These are phyloP conservation scores for Diospyros kaki DNA, from an alignment of 148 eudicot species.

Conservation along the genomic window DNA sequence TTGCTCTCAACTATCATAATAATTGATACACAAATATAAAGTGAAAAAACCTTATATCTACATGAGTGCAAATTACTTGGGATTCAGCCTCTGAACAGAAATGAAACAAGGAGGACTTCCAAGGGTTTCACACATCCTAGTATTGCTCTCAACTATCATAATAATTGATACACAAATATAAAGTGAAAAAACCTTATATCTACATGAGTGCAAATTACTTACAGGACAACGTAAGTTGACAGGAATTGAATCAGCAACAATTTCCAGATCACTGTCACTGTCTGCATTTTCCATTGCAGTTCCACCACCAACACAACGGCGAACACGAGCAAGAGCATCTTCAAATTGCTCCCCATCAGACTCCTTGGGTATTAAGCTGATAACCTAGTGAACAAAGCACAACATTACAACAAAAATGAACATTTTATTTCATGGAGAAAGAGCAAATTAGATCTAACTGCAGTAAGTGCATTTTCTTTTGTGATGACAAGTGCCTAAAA, in stretches of 20 bases:
- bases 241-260: slow-evolving; percentile 64
- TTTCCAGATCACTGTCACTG: slow-evolving; percentile 81
- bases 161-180: background rate
- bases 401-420: background rate
- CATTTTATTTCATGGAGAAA: background rate
- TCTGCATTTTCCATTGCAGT: slow-evolving; percentile 56
- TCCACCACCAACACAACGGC: slow-evolving; percentile 73
- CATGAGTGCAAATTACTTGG: slow-evolving; percentile 5
- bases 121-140: no score
- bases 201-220: slow-evolving; percentile 27
- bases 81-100: no score
- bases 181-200: background rate
- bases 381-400: slow-evolving; percentile 34
- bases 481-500: background rate
- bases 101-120: no score
- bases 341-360: slow-evolving; percentile 61
- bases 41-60: background rate
- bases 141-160: background rate
- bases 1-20: background rate
- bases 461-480: background rate
- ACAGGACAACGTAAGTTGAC: slow-evolving; percentile 76
- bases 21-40: background rate
- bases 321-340: slow-evolving; percentile 67
- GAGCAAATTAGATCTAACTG: no score
- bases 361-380: slow-evolving; percentile 56